phyloP scores from a whole-genome alignment of 2,329 filamentous ascomycete genomes.

The Bimuria novae-zelandiae region DNA sequence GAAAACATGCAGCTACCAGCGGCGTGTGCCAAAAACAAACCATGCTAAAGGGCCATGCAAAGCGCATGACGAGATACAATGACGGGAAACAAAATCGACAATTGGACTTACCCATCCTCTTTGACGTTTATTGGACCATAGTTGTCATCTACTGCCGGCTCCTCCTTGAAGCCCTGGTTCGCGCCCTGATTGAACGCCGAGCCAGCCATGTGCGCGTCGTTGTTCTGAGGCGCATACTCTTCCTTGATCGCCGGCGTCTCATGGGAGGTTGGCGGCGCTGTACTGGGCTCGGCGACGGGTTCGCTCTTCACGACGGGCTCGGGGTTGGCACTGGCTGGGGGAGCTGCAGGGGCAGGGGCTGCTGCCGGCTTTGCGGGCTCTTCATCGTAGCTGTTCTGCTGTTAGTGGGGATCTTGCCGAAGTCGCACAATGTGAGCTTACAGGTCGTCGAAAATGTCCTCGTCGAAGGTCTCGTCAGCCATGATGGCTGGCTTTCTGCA shows the following conservation, averaged over 20 bases:
- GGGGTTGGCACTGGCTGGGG: conserved; percentile 24
- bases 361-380: conserved; percentile 32
- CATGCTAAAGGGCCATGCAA: background rate
- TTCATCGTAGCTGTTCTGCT: conserved; percentile 46
- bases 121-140: conserved; percentile 71
- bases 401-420: conserved; percentile 16
- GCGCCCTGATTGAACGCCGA: conserved; percentile 36
- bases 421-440: conserved; percentile 53
- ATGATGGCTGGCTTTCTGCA: conserved; percentile 55
- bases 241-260: conserved; percentile 20
- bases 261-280: conserved; percentile 21
- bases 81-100: background rate
- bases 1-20: no score
- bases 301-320: conserved; percentile 25
- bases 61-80: conserved; percentile 12
- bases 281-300: conserved; percentile 20
- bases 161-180: conserved; percentile 37
- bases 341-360: conserved; percentile 26
- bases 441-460: conserved; percentile 96
- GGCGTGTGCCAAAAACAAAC: background rate
- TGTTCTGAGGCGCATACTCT: conserved; percentile 24
- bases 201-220: conserved; percentile 37
- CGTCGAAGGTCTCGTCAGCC: conserved; percentile 86
- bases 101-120: conserved; percentile 81
- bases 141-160: conserved; percentile 46